A percentile compares a stretch with the other conserved stretches of the same genome.
Conservation (phyloP, 352 stramenopile genomes). For the Elongisporangium anandrum region DNA sequence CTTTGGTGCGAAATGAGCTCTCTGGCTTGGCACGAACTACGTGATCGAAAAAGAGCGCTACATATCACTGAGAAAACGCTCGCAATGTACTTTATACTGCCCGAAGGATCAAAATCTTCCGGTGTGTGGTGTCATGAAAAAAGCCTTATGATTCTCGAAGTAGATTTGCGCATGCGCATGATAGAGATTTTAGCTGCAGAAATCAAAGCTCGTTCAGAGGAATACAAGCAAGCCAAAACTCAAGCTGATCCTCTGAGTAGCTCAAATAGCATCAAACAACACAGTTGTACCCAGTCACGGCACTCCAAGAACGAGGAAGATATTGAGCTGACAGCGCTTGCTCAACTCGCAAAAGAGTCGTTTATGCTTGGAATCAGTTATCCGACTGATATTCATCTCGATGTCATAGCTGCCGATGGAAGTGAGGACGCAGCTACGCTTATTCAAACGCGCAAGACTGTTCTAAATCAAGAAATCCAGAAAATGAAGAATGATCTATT, state of each 20-base stretch:
- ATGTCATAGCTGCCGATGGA: conserved; percentile 2
- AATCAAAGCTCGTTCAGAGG: conserved; percentile 21
- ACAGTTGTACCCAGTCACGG: conserved; percentile 2
- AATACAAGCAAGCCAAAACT: conserved; percentile 8
- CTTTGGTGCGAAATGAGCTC: conserved; percentile 44
- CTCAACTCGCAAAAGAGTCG: conserved; percentile 14
- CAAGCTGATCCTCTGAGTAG: conserved; percentile 8
- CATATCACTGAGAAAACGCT: conserved; percentile 24
- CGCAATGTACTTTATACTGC: conserved; percentile 28
- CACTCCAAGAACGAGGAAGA: conserved; percentile 7
- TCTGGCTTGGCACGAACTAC: conserved; percentile 39
- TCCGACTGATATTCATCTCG: not conserved
- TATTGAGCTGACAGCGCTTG: conserved; percentile 14
- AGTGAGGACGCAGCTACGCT: conserved; percentile 3
- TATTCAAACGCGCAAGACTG: conserved; percentile 5
- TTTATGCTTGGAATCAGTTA: conserved; percentile 36
- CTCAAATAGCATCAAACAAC: conserved; percentile 1
- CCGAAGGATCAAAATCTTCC: conserved; percentile 11
- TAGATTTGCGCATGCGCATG: conserved; percentile 44
- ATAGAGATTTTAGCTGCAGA: conserved; percentile 41
- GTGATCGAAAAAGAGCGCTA: conserved; percentile 24
- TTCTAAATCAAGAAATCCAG: conserved; percentile 13
- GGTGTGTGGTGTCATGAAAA: conserved; percentile 24
- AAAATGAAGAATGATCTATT: conserved; percentile 47
- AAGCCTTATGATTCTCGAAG: conserved; percentile 44